Conservation (phyloP, 208 protist genomes). For the Crithidia expoeki region DNA sequence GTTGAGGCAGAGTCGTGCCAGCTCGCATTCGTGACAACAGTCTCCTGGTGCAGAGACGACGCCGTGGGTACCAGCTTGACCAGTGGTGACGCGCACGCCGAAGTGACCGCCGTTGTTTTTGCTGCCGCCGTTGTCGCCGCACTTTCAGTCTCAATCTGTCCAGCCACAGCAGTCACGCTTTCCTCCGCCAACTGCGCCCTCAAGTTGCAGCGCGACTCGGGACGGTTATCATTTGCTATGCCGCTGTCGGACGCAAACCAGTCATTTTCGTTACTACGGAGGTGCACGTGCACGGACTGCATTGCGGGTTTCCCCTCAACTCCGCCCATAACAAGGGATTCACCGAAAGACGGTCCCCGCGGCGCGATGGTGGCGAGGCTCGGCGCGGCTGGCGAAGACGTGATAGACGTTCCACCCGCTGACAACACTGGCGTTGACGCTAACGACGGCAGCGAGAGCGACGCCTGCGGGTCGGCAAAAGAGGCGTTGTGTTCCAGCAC, state of each 20-base stretch:
- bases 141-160: not conserved
- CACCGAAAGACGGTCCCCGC: not conserved
- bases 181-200: not conserved
- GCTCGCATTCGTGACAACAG: not conserved
- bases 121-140: not conserved
- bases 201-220: not conserved
- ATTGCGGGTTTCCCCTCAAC: not conserved
- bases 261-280: not conserved
- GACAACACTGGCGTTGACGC: not conserved
- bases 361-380: constrained; percentile 24
- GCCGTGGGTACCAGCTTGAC: not conserved
- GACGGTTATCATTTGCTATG: not conserved
- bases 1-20: not conserved
- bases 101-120: not conserved
- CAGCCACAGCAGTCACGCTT: not conserved
- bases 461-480: not conserved
- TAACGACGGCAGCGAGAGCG: not conserved
- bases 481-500: constrained; percentile 30
- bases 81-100: not conserved
- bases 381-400: constrained; percentile 11
- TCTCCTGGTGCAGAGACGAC: not conserved
- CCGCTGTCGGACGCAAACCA: not conserved
- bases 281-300: not conserved
- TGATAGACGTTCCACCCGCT: not conserved
- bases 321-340: not conserved